phyloP scores from a whole-genome alignment of 306 rosid species.

The Cyclanthera cordifolia region DNA sequence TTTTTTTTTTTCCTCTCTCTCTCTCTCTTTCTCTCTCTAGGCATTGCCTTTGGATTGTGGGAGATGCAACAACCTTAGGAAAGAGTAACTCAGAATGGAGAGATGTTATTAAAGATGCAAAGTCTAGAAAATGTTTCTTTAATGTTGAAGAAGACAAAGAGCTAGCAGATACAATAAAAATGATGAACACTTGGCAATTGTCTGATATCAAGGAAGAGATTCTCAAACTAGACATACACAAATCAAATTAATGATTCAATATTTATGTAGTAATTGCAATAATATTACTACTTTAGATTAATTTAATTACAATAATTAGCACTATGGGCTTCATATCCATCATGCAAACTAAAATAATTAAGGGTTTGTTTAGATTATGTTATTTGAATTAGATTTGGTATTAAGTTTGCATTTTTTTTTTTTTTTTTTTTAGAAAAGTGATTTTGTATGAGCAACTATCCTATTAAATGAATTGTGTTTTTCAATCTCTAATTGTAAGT shows the following conservation, averaged over 20 bases:
- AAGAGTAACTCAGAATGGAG: conserved; percentile 44
- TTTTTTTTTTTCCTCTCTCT: too few relatives aligned
- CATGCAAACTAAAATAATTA: not conserved
- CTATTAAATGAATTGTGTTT: too few relatives aligned
- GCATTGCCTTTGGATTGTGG: conserved; percentile 73
- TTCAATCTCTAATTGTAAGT: too few relatives aligned
- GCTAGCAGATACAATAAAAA: conserved; percentile 34
- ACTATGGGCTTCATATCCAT: too few relatives aligned
- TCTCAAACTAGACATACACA: not conserved
- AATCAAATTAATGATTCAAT: too few relatives aligned
- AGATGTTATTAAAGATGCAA: conserved; percentile 42
- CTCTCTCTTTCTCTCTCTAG: conserved; percentile 16
- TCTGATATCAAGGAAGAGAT: not conserved
- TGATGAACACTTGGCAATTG: not conserved
- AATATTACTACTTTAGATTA: not conserved
- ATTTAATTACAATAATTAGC: not conserved
- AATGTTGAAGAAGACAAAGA: conserved; percentile 49
- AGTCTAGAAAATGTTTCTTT: conserved; percentile 44
- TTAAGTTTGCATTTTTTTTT: too few relatives aligned
- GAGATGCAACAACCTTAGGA: conserved; percentile 37
- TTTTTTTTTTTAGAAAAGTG: too few relatives aligned
- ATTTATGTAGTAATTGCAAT: not conserved
- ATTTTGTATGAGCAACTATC: too few relatives aligned
- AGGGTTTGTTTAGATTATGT: not conserved
- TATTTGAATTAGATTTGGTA: not conserved